Evolutionary conservation across 176 grass and related monocot species (phyloP), one percentile per base, ranked within the genome.

Genomic region (Olyra latifolia): DNA sequence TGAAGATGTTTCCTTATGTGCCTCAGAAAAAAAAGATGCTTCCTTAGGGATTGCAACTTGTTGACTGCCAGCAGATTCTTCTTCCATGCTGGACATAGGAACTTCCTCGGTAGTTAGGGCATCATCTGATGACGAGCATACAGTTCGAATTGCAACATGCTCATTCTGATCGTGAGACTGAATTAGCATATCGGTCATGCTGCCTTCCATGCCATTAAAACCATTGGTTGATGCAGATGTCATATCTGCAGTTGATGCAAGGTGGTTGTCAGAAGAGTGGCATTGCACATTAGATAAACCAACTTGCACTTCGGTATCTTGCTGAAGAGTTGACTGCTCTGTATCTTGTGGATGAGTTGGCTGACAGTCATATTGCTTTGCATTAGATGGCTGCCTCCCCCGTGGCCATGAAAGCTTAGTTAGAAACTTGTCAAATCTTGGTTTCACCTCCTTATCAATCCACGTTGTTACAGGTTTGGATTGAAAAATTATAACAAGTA

Each of bases 151-250:
- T 41, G 53, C 48, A 60, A 57, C 15, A 8, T 76, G 55, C 15
- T 20, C 73, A 45, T 42, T 76, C 72, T 32, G 48, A 23, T 14
- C 50, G 41, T 41, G 71, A 74, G 35, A 14, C 16, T 75, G 35
- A 43, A 13, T 43, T 28, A 19, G 23, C 5, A 8, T 32, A 41
- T 14, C 41, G n/a, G 22, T 0, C 23, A 55, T 74, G 50, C 12
- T 74, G 20, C 23, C 49, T 52, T 74, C 11, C 32, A 29, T 61
- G 73, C 8, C 60, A 45, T 76, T 25, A 22, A 61, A 20, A 76
- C 44, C 55, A 76, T 7, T 61, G 40, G 40, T 10, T 76, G 73
- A 44, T 61, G 23, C 55, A 76, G 23, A 76, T 61, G 14, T 61
- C 40, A 29, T 4, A 61, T 45, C 73, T 61, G 2, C 40, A 24